phyloP scores from a whole-genome alignment of 2,329 filamentous ascomycete species.

The Fusarium stilboides region DNA sequence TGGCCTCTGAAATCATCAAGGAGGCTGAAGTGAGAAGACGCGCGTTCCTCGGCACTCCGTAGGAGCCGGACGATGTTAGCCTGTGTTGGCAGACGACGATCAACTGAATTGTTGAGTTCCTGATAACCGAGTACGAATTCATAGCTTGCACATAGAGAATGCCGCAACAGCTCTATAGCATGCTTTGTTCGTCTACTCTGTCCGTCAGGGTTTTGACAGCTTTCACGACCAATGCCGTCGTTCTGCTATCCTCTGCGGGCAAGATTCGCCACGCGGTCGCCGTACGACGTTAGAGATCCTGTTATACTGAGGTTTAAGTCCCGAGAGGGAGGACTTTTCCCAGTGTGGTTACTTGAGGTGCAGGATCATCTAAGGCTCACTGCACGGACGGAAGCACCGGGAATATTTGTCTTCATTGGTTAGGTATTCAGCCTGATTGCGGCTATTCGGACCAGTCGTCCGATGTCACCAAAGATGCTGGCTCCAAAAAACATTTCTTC shows the following conservation, averaged over 20 bases:
- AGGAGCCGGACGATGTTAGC: slow-evolving; percentile 9
- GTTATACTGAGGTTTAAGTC: slow-evolving; percentile 14
- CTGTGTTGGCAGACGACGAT: not conserved
- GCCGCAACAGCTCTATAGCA: not conserved
- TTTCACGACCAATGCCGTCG: slow-evolving; percentile 1
- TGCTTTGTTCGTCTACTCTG: not conserved
- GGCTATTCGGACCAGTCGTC: slow-evolving; percentile 43
- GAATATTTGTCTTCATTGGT: slow-evolving; percentile 31
- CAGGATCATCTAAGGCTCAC: slow-evolving; percentile 15
- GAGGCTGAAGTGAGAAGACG: slow-evolving; percentile 83
- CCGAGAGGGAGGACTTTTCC: slow-evolving; percentile 23
- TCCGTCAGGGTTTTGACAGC: slow-evolving; percentile 3
- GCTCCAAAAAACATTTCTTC: slow-evolving; percentile 8
- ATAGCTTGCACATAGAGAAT: not conserved
- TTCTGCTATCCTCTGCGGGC: slow-evolving; percentile 4
- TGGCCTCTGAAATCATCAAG: slow-evolving; percentile 85
- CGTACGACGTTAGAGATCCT: slow-evolving; percentile 15
- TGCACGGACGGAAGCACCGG: slow-evolving; percentile 9
- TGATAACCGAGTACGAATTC: not conserved
- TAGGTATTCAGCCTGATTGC: slow-evolving; percentile 26
- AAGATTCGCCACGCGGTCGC: not conserved
- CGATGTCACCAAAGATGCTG: slow-evolving; percentile 25
- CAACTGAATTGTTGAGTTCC: too few species aligned
- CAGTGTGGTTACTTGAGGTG: slow-evolving; percentile 34
- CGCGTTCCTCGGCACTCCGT: slow-evolving; percentile 68